Evolutionary conservation across 2,329 filamentous ascomycete genomes (phyloP), one percentile per base, ranked within the genome.

Genomic region (Diaporthe amygdali): DNA sequence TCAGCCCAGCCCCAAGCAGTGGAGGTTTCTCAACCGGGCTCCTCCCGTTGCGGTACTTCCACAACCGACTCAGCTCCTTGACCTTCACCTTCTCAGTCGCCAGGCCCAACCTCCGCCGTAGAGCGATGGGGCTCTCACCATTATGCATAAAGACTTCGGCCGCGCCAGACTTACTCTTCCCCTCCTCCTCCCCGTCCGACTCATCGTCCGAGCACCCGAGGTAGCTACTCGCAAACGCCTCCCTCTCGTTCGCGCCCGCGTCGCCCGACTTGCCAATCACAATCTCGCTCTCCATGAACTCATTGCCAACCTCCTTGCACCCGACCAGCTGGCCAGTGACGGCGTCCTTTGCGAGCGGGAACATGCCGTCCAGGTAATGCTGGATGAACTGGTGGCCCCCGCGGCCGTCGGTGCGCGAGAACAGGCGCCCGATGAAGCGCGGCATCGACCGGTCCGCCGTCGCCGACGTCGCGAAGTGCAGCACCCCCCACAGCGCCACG

Each of bases 401-500:
- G 2, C 83, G 81, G 7, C 82, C 78, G 27, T 71, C 52, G 1
- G 84, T 82, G 20, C 88, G 85, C 10, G 85, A 84, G 77, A 92
- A 92, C n/a, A 92, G 84, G 20, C 87, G 83, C 12, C 89, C 89
- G 47, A 91, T 84, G 77, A 91, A 92, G 52, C 90, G 86, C 64
- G 90, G 89, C 72, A 91, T 85, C 54, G 84, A 80, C 27, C 78
- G 81, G 0, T 79, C 79, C 34, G 74, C 81, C 54, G 77, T 87
- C 0, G 81, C 79, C 2, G 84, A 78, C 30, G 82, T 80, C 66
- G 87, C 86, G 34, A 93, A 94, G 78, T 93, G 88, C 44, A 96
- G 83, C 7, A 95, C 89, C 1, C 94, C 94, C 87, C 92, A 94
- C 12, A 90, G 83, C 5, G 93, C 88, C 2, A 96, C 93, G 74